These are phyloP conservation scores for Pholiota conissans DNA, from an alignment of 768 basidiomycete genomes.

Conservation along the genomic window DNA sequence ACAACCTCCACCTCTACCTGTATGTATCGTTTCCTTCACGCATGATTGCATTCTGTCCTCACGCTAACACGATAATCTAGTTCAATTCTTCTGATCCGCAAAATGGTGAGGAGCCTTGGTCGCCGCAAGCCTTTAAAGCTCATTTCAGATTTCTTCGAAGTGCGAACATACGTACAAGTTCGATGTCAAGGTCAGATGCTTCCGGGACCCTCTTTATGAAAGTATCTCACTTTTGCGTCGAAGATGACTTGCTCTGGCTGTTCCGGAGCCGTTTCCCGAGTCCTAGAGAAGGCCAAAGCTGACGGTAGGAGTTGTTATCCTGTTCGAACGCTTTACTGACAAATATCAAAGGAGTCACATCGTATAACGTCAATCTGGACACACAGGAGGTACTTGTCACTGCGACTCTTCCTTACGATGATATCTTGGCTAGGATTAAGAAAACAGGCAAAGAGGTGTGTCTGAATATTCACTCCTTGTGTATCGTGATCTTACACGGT, in stretches of 20 bases:
- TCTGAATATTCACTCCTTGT: not conserved
- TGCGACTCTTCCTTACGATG: conserved; percentile 60
- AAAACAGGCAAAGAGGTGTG: conserved; percentile 90
- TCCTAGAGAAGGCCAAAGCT: conserved; percentile 66
- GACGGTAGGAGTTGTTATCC: conserved; percentile 25
- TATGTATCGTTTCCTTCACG: not conserved
- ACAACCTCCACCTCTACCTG: not conserved
- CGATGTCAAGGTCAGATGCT: conserved; percentile 70
- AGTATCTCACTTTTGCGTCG: not conserved
- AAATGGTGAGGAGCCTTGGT: conserved; percentile 6
- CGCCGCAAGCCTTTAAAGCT: not conserved
- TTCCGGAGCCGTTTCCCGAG: conserved; percentile 79
- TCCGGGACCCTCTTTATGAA: not conserved
- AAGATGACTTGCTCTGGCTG: conserved; percentile 90
- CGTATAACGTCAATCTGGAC: conserved; percentile 63
- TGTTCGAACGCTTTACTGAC: not conserved
- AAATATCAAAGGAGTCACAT: conserved; percentile 46
- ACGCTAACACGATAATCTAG: not conserved
- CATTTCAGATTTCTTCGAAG: conserved; percentile 6
- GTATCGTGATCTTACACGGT: not conserved
- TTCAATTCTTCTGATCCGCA: not conserved
- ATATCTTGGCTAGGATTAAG: conserved; percentile 70
- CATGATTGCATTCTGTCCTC: not conserved
- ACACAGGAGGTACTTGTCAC: conserved; percentile 74
- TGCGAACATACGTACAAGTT: conserved; percentile 66